These are phyloP conservation scores for Pseudomassariella vexata DNA, from an alignment of 2,329 filamentous ascomycete genomes.

Conservation along the genomic window DNA sequence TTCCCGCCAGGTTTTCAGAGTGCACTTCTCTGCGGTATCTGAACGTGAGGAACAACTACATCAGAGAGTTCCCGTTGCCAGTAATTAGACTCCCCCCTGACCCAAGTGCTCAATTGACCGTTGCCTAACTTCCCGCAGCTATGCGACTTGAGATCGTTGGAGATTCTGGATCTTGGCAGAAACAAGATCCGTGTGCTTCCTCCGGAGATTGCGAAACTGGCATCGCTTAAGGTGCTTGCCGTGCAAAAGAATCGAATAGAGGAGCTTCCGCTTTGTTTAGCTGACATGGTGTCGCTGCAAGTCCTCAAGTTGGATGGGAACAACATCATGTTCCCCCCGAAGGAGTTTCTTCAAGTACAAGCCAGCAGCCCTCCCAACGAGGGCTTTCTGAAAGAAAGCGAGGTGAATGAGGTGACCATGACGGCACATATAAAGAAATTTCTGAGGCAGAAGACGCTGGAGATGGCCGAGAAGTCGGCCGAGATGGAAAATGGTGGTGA, in stretches of 20 bases:
- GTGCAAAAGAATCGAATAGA: slow-evolving; percentile 83
- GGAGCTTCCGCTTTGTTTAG: slow-evolving; percentile 75
- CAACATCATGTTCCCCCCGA: slow-evolving; percentile 73
- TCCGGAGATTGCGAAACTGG: slow-evolving; percentile 71
- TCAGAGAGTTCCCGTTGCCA: slow-evolving; percentile 55
- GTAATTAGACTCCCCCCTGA: slow-evolving; percentile 30
- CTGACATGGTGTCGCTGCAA: slow-evolving; percentile 84
- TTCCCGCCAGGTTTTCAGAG: slow-evolving; percentile 67
- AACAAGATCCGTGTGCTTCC: slow-evolving; percentile 79
- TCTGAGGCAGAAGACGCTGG: slow-evolving; percentile 44
- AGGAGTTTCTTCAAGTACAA: slow-evolving; percentile 58
- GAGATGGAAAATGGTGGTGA: slow-evolving; percentile 53
- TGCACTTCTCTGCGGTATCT: slow-evolving; percentile 74
- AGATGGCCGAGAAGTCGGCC: slow-evolving; percentile 38
- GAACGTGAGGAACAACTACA: slow-evolving; percentile 72
- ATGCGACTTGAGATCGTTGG: slow-evolving; percentile 77
- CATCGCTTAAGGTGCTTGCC: slow-evolving; percentile 82
- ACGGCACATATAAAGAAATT: slow-evolving; percentile 59
- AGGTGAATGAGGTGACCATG: slow-evolving; percentile 55
- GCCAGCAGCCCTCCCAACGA: slow-evolving; percentile 51
- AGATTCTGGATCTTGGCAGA: slow-evolving; percentile 87
- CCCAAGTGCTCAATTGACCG: slow-evolving; percentile 5
- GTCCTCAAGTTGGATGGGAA: slow-evolving; percentile 89
- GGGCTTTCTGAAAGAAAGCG: slow-evolving; percentile 52
- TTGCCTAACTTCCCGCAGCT: slow-evolving; percentile 57